These are phyloP conservation scores for Cordyceps pruinosa DNA, from an alignment of 2,329 filamentous ascomycete species.

Conservation along the genomic window DNA sequence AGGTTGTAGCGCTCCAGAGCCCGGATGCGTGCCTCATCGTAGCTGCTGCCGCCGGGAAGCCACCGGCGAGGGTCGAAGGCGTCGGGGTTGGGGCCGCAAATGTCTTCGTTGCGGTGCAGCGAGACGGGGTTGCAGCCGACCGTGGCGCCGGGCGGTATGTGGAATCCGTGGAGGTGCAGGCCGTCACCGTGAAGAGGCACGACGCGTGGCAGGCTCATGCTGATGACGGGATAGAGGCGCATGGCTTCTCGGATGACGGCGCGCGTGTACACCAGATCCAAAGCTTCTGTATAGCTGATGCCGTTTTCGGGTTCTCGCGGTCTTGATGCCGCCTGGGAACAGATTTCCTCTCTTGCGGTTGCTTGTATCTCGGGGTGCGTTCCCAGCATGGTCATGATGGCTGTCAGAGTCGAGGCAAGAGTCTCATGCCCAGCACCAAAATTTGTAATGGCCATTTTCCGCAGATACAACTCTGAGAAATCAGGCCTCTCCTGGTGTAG, in stretches of 20 bases:
- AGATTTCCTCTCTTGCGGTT: slow-evolving; percentile 28
- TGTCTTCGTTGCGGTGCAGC: slow-evolving; percentile 41
- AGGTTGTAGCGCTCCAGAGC: slow-evolving; percentile 43
- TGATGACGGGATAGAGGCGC: slow-evolving; percentile 43
- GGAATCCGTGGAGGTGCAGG: slow-evolving; percentile 31
- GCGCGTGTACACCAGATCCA: slow-evolving; percentile 29
- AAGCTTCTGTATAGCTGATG: slow-evolving; percentile 15
- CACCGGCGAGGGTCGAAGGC: slow-evolving; percentile 42
- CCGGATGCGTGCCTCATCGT: slow-evolving; percentile 20
- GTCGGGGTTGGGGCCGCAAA: slow-evolving; percentile 42
- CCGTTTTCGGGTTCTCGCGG: background rate
- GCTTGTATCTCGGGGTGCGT: slow-evolving; percentile 28
- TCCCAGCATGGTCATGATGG: slow-evolving; percentile 41
- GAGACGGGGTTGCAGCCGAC: slow-evolving; percentile 45
- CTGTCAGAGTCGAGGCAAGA: slow-evolving; percentile 45
- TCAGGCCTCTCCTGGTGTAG: slow-evolving; percentile 38
- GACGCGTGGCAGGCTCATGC: slow-evolving; percentile 43
- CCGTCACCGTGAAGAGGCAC: slow-evolving; percentile 29
- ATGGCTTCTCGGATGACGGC: slow-evolving; percentile 46
- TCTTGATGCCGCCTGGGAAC: slow-evolving; percentile 8
- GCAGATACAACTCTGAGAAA: slow-evolving; percentile 41
- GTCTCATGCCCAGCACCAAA: slow-evolving; percentile 51
- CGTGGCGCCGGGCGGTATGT: slow-evolving; percentile 38
- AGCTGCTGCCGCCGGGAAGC: slow-evolving; percentile 23
- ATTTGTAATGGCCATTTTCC: slow-evolving; percentile 47